Percentiles rank a stretch among this genome's conserved stretches.
Evolutionary conservation across 495 filamentous ascomycete genomes (phyloP).

Genomic region (Penicillium herquei): DNA sequence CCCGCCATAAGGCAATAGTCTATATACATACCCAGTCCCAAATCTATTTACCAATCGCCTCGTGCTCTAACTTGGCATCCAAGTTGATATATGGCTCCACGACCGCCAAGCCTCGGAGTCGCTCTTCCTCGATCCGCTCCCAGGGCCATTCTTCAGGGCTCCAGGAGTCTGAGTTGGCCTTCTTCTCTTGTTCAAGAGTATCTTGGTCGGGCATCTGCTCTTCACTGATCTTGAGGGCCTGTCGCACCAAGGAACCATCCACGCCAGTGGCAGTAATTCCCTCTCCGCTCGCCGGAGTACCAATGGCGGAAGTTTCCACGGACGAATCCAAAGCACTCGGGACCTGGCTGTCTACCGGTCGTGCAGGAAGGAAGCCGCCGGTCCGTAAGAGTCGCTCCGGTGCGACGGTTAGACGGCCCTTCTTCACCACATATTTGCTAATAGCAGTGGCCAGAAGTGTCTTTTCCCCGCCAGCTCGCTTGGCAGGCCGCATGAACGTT

Average conservation of each 20-base stretch:
- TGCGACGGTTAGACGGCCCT: conserved; percentile 78
- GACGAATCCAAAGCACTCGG: conserved; percentile 15
- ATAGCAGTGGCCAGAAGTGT: conserved; percentile 71
- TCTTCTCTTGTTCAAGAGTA: conserved; percentile 30
- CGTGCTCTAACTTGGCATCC: conserved; percentile 35
- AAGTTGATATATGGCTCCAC: conserved; percentile 52
- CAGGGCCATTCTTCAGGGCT: conserved; percentile 48
- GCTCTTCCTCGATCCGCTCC: conserved; percentile 57
- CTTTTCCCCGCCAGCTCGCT: conserved; percentile 43
- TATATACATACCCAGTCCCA: neutral
- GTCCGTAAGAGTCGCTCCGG: conserved; percentile 73
- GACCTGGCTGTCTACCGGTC: conserved; percentile 13
- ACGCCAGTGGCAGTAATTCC: conserved; percentile 33
- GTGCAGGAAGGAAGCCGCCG: conserved; percentile 58
- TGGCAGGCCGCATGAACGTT: conserved; percentile 62
- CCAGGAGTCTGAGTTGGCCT: conserved; percentile 37
- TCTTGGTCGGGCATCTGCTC: conserved; percentile 28
- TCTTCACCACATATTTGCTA: conserved; percentile 88
- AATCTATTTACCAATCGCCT: conserved; percentile 7
- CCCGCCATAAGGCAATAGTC: neutral
- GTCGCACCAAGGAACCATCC: conserved; percentile 36
- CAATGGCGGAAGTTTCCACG: conserved; percentile 34
- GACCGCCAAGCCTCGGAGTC: conserved; percentile 52
- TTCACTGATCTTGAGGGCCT: conserved; percentile 35
- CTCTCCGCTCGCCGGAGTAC: conserved; percentile 34